phyloP scores from a whole-genome alignment of 2,329 filamentous ascomycete species.

The Pleurostoma richardsiae region DNA sequence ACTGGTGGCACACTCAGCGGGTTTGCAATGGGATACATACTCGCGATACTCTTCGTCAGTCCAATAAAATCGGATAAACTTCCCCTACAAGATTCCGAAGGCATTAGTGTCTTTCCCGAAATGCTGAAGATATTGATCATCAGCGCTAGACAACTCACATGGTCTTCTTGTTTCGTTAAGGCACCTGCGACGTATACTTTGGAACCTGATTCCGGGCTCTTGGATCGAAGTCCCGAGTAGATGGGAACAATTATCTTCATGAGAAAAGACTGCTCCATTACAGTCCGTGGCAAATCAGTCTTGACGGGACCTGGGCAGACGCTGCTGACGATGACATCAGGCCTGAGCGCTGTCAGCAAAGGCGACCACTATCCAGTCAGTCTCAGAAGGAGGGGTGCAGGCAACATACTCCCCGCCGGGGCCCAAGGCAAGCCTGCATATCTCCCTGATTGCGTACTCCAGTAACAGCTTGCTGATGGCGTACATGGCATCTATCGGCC shows the following conservation, averaged over 20 bases:
- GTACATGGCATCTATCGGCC: slow-evolving; percentile 13
- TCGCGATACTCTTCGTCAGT: slow-evolving; percentile 4
- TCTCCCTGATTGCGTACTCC: slow-evolving; percentile 14
- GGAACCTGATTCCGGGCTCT: slow-evolving; percentile 4
- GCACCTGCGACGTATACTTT: slow-evolving; percentile 3
- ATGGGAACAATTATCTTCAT: slow-evolving; percentile 2
- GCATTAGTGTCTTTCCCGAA: too few relatives aligned
- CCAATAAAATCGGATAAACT: slow-evolving; percentile 4
- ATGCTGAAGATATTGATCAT: too few relatives aligned
- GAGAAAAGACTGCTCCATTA: slow-evolving; percentile 2
- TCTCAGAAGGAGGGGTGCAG: background rate
- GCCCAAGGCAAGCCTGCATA: slow-evolving; percentile 13
- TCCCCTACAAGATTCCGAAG: background rate
- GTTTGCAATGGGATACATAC: background rate
- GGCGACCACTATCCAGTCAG: background rate
- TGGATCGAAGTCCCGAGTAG: background rate
- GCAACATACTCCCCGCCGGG: slow-evolving; percentile 13
- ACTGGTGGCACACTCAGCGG: background rate
- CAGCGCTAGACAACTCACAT: background rate
- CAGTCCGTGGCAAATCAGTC: slow-evolving; percentile 5
- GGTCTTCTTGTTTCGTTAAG: slow-evolving; percentile 1
- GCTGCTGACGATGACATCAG: slow-evolving; percentile 15
- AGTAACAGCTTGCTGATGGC: slow-evolving; percentile 17
- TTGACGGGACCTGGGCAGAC: slow-evolving; percentile 7
- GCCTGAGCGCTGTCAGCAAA: slow-evolving; percentile 6